Evolutionary conservation across 441 rosid genomes (phyloP).

Genomic region (Syzygium syzygioides): DNA sequence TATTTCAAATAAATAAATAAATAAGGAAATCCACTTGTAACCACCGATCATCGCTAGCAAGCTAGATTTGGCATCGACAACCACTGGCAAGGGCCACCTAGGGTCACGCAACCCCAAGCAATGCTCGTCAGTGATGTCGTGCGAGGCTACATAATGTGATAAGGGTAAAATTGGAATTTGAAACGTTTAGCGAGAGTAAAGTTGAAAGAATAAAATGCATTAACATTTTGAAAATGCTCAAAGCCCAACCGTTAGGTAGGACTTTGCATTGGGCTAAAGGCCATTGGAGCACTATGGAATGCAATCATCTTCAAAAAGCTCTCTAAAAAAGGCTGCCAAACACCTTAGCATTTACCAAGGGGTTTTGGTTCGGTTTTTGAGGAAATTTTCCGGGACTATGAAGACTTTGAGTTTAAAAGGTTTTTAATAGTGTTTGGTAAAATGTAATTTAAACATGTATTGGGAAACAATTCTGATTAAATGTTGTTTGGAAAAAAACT

Average conservation of each 20-base stretch:
- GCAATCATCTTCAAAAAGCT: neutral
- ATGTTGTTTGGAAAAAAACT: neutral
- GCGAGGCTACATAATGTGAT: neutral
- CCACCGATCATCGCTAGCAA: too few species aligned
- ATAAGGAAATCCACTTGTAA: too few species aligned
- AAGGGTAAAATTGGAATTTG: neutral
- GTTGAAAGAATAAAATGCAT: neutral
- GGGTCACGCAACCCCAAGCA: too few species aligned
- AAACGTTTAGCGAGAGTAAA: neutral
- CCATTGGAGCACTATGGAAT: neutral
- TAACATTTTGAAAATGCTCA: too few species aligned
- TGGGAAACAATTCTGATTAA: neutral
- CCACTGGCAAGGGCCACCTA: too few species aligned
- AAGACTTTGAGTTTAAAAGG: accelerated
- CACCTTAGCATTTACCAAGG: neutral
- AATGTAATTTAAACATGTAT: neutral
- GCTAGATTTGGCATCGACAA: neutral
- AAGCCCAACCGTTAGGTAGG: neutral
- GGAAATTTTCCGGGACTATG: neutral
- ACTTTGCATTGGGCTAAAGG: neutral
- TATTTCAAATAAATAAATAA: too few species aligned
- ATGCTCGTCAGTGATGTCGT: neutral
- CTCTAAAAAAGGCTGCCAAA: neutral
- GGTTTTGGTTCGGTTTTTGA: neutral
- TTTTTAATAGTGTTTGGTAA: neutral